phyloP scores from a whole-genome alignment of 768 basidiomycete species.

The Leccinum pellstonianum region DNA sequence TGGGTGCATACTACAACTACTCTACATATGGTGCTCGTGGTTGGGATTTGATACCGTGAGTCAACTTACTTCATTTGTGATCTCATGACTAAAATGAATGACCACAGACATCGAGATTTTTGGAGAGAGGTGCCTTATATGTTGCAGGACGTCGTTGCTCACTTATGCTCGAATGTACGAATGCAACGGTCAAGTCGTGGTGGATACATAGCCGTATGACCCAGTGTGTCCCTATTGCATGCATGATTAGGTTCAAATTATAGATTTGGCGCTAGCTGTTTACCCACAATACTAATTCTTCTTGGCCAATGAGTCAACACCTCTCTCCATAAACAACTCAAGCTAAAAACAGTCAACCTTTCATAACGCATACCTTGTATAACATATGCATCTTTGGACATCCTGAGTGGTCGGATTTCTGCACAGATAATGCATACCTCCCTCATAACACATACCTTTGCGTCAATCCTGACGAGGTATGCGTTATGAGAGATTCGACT shows the following conservation, averaged over 20 bases:
- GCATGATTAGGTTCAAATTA: slow-evolving; percentile 1
- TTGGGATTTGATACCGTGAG: slow-evolving; percentile 80
- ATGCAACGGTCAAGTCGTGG: slow-evolving; percentile 65
- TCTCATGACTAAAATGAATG: slow-evolving; percentile 1
- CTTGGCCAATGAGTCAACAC: not conserved
- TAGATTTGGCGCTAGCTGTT: slow-evolving; percentile 12
- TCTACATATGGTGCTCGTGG: slow-evolving; percentile 84
- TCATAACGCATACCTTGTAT: not conserved
- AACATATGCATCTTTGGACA: not conserved
- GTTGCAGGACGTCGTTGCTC: slow-evolving; percentile 72
- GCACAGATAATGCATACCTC: not conserved
- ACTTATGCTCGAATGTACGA: slow-evolving; percentile 72
- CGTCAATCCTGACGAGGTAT: not conserved
- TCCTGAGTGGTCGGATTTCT: not conserved
- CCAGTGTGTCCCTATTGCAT: not conserved
- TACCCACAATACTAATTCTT: slow-evolving; percentile 5
- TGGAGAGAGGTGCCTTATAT: slow-evolving; percentile 90
- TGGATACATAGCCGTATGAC: slow-evolving; percentile 75
- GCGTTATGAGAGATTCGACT: not conserved
- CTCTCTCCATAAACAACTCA: not conserved
- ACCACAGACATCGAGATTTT: slow-evolving; percentile 77
- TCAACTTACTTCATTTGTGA: slow-evolving; percentile 18
- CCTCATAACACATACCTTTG: not conserved
- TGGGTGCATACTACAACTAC: slow-evolving; percentile 89
- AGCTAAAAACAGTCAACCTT: too few species aligned